A percentile compares a stretch with the other conserved stretches of the same genome.
Conservation (phyloP, 163 green algal genomes). For the Scenedesmus sp. region DNA sequence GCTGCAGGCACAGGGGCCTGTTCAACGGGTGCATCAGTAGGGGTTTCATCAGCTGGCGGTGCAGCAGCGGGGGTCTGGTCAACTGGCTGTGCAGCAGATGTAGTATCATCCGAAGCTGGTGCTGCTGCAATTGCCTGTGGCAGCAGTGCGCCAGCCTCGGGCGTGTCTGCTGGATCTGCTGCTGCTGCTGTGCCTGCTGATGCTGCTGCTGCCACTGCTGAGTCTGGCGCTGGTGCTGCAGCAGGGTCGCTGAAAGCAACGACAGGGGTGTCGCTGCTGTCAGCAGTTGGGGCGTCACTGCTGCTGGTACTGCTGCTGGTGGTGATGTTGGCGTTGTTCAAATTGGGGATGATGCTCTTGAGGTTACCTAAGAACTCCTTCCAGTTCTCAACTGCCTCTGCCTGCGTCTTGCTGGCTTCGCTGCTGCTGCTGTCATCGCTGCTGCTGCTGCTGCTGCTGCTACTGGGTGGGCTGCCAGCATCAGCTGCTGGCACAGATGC, state of each 20-base stretch:
- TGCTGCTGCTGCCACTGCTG: constrained; percentile 28
- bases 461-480: not conserved
- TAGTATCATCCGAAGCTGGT: not conserved
- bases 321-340: not conserved
- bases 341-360: not conserved
- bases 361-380: not conserved
- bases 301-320: not conserved
- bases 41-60: not conserved
- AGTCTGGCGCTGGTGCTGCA: not conserved
- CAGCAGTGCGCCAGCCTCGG: not conserved
- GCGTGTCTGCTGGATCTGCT: not conserved
- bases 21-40: not conserved
- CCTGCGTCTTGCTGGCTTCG: not conserved
- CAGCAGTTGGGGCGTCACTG: not conserved
- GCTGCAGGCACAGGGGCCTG: not conserved
- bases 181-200: constrained; percentile 19
- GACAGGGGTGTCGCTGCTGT: not conserved
- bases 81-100: not conserved
- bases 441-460: not conserved
- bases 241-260: not conserved
- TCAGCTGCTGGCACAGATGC: not conserved
- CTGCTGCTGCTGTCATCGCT: constrained; percentile 17
- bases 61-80: too few species aligned
- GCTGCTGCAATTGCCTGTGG: not conserved
- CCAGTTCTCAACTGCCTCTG: not conserved